Percentiles rank a stretch among this genome's conserved stretches.
Conservation (phyloP, 1,284 basidiomycete genomes). For the Bjerkandera adusta region DNA sequence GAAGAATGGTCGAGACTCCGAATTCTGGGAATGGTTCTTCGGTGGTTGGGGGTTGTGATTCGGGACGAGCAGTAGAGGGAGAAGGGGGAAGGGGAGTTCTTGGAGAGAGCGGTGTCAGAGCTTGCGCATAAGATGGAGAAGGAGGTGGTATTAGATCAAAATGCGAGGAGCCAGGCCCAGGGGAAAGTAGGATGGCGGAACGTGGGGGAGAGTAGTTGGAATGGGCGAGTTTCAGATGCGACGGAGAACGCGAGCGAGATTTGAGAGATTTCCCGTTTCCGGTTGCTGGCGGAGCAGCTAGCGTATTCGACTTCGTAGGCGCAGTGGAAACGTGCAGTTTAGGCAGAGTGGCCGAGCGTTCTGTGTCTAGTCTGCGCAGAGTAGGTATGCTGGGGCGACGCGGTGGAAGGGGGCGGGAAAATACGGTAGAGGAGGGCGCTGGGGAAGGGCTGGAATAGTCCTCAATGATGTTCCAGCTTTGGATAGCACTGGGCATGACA, state of each 20-base stretch:
- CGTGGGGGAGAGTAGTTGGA: conserved; percentile 55
- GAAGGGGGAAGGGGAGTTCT: conserved; percentile 40
- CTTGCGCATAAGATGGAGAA: conserved; percentile 28
- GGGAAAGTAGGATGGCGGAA: conserved; percentile 38
- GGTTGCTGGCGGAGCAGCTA: conserved; percentile 47
- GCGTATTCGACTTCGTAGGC: conserved; percentile 54
- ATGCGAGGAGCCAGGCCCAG: conserved; percentile 14
- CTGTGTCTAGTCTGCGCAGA: conserved; percentile 55
- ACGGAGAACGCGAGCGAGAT: conserved; percentile 47
- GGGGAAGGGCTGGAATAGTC: conserved; percentile 52
- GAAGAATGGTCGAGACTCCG: conserved; percentile 83
- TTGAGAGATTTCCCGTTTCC: conserved; percentile 32
- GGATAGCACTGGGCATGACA: conserved; percentile 36
- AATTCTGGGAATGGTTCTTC: conserved; percentile 64
- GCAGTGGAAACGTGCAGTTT: conserved; percentile 61
- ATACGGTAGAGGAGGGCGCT: conserved; percentile 59
- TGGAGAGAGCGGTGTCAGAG: conserved; percentile 26
- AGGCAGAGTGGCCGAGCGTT: conserved; percentile 49
- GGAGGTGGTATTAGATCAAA: conserved; percentile 30
- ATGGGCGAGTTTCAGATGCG: conserved; percentile 56
- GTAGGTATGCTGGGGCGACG: conserved; percentile 62
- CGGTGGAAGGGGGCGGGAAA: conserved; percentile 51
- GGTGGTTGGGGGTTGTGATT: conserved; percentile 52
- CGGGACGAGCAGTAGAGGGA: conserved; percentile 57
- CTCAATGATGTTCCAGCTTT: conserved; percentile 39